These are phyloP conservation scores for Russula griseocarnosa DNA, from an alignment of 768 basidiomycete genomes.

Conservation along the genomic window DNA sequence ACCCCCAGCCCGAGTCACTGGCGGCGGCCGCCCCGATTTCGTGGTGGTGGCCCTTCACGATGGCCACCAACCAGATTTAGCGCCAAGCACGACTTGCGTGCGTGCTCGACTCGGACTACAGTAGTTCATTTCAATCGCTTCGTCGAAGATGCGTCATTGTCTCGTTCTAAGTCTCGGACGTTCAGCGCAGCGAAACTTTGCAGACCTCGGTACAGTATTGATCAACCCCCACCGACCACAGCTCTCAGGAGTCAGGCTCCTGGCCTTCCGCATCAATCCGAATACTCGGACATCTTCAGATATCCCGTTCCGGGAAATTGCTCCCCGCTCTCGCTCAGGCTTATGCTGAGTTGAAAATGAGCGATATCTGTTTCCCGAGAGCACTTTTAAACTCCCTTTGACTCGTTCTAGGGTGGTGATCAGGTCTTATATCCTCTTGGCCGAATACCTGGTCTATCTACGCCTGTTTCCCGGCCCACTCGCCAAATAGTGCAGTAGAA, in stretches of 20 bases:
- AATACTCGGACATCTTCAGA: not conserved
- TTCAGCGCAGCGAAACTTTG: slow-evolving; percentile 37
- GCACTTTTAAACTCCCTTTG: slow-evolving; percentile 42
- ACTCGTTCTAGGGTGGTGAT: slow-evolving; percentile 37
- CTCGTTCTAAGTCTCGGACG: not conserved
- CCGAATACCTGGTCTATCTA: slow-evolving; percentile 61
- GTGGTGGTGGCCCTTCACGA: not conserved
- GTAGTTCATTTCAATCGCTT: no score
- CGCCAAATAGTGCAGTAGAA: not conserved
- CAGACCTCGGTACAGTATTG: slow-evolving; percentile 41
- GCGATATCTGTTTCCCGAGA: slow-evolving; percentile 34
- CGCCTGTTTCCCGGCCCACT: slow-evolving; percentile 64
- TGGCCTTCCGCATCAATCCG: no score
- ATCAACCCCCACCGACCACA: slow-evolving; percentile 60
- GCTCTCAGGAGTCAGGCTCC: slow-evolving; percentile 38
- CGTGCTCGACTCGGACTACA: no score
- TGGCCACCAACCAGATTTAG: not conserved
- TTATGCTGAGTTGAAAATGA: slow-evolving; percentile 45
- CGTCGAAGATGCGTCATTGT: not conserved
- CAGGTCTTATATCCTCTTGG: slow-evolving; percentile 36
- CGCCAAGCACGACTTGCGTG: not conserved
- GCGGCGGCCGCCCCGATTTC: not conserved
- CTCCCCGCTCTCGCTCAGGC: not conserved
- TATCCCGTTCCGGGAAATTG: not conserved
- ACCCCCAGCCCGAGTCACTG: slow-evolving; percentile 1